Base-by-base conservation (phyloP, 306 rosid species). In the Senna siamea region DNA sequence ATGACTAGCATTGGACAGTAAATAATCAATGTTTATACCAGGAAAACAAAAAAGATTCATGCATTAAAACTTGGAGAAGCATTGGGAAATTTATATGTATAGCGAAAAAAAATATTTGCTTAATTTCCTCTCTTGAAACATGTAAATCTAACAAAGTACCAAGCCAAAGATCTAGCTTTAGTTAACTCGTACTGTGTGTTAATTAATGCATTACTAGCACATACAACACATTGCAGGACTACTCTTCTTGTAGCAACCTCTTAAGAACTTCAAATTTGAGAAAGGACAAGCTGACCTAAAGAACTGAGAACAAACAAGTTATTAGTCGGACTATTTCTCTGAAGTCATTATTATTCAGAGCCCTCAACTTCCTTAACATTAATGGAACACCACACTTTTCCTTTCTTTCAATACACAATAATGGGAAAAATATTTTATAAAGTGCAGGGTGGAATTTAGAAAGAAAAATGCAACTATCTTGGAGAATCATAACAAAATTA, bases 361-460 rank as follows among this genome's bases (percentile, higher is more conserved):
- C 14, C 48, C 10, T 3, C 26, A 48, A 61, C 41, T 46, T 66
- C 64, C 66, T 47, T 46, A 30, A 37, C 20, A 38, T 13, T 63
- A 68, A 28, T 22, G 66, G 20, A n/a, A 48, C 15, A 22, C 55
- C 38, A 32, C 67, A 70, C 66, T 73, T 44, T 57, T 46, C 71
- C 50, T 75, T 76, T 61, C 79, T 81, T 74, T 72, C 56, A 55
- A 58, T 20, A 47, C 50, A 35, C 63, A 40, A 64, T 48, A 77
- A 72, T 62, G 68, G 50, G 17, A 37, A 37, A 17, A 35, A 6
- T 37, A 37, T 37, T 61, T 12, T n/a, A 46, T 17, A 28, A 9
- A 30, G 13, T 2, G 65, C 43, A 30, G n/a, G n/a, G n/a, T n/a
- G n/a, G n/a, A n/a, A n/a, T 32, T 30, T 30, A 5, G 9, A 15